Evolutionary conservation across 2,329 filamentous ascomycete genomes (phyloP), one percentile per base, ranked within the genome.

Genomic region (Fusarium sp.): DNA sequence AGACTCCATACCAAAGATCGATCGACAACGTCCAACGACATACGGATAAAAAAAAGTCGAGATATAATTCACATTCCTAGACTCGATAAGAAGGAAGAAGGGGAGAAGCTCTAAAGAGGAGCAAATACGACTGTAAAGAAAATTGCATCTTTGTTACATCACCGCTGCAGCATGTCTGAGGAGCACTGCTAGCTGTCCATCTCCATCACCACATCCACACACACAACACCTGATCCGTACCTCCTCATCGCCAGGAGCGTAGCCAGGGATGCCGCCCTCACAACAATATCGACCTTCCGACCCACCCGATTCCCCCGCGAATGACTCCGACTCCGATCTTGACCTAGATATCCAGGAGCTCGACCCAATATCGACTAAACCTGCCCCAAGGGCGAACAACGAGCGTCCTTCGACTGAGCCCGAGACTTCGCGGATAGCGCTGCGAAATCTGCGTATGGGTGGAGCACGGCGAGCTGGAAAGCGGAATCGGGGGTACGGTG

Each of bases 301-400:
- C 79, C 86, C 87, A 76, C 90, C 90, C 80, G 89, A 91, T 81
- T 88, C 87, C 65, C 86, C 86, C 65, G 81, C 83, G 75, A 84
- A 90, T 81, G 91, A 94, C 77, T 92, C 90, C 77, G 92, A 94
- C 60, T 80, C 81, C 67, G 92, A 95, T 78, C 88, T 96, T 75
- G 91, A 94, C 75, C 86, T 96, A 74, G 91, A 94, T 76, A 86
- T 94, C 73, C 87, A 93, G 76, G 93, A 95, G 83, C 89, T 96
- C 72, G 92, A 94, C 77, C 92, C 92, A 77, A 77, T 81, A 63
- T 81, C 82, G n/a, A 76, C 77, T 70, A 75, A 77, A 73, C 75
- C 79, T 72, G 67, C 77, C 63, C 74, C 77, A 51, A 77, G 76
- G 49, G 66, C 76, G 45, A 72, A 69, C 49, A 77, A 77, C 67